A percentile compares a stretch with the other conserved stretches of the same genome.
Evolutionary conservation across 2,329 filamentous ascomycete species (phyloP).

Genomic region (Pestalotiopsis fici): DNA sequence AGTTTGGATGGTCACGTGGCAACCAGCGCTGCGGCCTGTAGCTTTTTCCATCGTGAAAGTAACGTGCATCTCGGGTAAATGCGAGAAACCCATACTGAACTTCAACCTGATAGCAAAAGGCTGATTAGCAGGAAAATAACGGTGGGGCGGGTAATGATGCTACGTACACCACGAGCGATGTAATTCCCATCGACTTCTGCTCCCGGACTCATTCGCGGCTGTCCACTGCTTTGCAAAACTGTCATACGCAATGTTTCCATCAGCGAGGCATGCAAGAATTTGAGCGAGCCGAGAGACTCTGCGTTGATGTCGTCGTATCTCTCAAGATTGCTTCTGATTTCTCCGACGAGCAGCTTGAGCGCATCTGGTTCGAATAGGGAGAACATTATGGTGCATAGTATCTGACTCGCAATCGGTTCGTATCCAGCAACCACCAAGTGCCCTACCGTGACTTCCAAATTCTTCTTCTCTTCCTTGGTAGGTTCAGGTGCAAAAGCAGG

Average conservation of each 20-base stretch:
- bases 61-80: neutral
- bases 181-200: neutral
- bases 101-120: neutral
- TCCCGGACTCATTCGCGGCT: conserved; percentile 1
- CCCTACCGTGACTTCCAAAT: conserved; percentile 18
- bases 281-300: neutral
- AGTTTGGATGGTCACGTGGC: conserved; percentile 11
- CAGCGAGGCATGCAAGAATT: neutral
- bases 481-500: conserved; percentile 16
- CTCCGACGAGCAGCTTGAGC: neutral
- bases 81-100: neutral
- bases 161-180: neutral
- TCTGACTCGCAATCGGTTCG: conserved; percentile 20
- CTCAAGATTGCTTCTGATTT: neutral
- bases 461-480: conserved; percentile 15
- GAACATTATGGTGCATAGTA: conserved; percentile 16
- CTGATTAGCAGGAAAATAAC: neutral
- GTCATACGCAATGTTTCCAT: neutral
- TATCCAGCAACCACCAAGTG: neutral
- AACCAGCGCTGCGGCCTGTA: conserved; percentile 18
- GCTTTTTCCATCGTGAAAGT: conserved; percentile 12
- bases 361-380: conserved; percentile 11
- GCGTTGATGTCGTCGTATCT: neutral
- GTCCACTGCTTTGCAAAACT: neutral
- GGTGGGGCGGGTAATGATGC: neutral